Conservation (phyloP, 257 asterid species). For the Nicotiana noctiflora region DNA sequence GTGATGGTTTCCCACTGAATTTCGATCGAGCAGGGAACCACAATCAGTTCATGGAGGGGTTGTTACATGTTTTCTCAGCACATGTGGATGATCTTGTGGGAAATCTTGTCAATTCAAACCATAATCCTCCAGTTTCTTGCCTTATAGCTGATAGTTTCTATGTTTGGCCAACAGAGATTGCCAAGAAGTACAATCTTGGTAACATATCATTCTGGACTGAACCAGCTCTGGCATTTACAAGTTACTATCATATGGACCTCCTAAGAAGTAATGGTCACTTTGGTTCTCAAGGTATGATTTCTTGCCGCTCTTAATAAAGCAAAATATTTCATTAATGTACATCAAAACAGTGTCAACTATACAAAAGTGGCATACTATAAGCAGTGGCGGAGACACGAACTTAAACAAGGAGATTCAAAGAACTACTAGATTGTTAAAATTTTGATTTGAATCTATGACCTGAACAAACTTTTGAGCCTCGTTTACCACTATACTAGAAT, state of each 20-base stretch:
- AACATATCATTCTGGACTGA: constrained; percentile 58
- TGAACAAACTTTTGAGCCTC: no score
- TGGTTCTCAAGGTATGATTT: constrained; percentile 22
- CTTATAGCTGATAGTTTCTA: constrained; percentile 42
- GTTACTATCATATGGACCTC: constrained; percentile 42
- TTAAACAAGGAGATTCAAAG: no score
- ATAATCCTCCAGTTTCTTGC: constrained; percentile 22
- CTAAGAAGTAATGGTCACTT: constrained; percentile 38
- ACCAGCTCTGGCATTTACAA: constrained; percentile 41
- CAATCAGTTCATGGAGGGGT: constrained; percentile 10
- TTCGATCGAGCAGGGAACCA: constrained; percentile 28
- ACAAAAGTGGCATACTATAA: not conserved
- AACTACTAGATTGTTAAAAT: no score
- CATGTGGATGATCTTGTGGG: constrained; percentile 35
- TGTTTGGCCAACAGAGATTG: constrained; percentile 34
- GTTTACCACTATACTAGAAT: no score
- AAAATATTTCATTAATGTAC: not conserved
- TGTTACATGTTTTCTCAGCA: constrained; percentile 22
- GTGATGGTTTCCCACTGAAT: constrained; percentile 45
- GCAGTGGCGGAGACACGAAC: no score
- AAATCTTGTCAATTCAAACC: constrained; percentile 1
- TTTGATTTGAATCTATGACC: no score
- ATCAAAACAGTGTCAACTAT: not conserved
- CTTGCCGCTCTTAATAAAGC: not conserved
- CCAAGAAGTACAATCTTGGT: constrained; percentile 33